These are phyloP conservation scores for Eucalyptus melliodora DNA, from an alignment of 345 rosid genomes.

Conservation along the genomic window DNA sequence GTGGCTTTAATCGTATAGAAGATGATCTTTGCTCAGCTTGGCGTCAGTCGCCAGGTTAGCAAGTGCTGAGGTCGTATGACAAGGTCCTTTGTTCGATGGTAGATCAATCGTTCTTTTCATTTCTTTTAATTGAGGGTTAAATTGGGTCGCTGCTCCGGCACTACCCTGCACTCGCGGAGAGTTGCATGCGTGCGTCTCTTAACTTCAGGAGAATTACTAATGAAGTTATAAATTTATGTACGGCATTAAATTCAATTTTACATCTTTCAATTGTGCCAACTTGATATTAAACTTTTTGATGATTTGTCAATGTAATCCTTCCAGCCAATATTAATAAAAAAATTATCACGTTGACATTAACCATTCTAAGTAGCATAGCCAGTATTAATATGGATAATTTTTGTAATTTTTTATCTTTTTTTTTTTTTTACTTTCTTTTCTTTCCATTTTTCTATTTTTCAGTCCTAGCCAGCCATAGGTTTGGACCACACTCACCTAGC, in stretches of 20 bases:
- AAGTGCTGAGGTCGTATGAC: no score
- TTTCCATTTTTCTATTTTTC: not conserved
- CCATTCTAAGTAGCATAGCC: no score
- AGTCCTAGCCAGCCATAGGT: not conserved
- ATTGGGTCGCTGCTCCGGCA: not conserved
- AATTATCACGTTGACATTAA: no score
- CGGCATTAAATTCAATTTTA: not conserved
- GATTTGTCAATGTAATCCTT: not conserved
- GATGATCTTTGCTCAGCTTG: not conserved
- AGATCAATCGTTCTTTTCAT: not conserved
- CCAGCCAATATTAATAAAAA: accelerated
- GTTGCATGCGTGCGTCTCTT: not conserved
- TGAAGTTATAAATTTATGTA: not conserved
- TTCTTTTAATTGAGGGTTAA: not conserved
- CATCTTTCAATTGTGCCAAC: not conserved
- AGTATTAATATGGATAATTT: not conserved
- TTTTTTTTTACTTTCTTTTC: not conserved
- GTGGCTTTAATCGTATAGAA: not conserved
- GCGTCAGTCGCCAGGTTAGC: not conserved
- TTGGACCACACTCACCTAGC: not conserved
- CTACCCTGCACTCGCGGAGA: not conserved
- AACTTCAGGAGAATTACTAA: not conserved
- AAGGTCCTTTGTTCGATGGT: not conserved
- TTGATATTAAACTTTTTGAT: not conserved
- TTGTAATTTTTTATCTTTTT: not conserved